Percentiles rank a stretch among this genome's conserved stretches.
phyloP scores from a whole-genome alignment of 2,329 filamentous ascomycete genomes.

The Blastomyces percursus region DNA sequence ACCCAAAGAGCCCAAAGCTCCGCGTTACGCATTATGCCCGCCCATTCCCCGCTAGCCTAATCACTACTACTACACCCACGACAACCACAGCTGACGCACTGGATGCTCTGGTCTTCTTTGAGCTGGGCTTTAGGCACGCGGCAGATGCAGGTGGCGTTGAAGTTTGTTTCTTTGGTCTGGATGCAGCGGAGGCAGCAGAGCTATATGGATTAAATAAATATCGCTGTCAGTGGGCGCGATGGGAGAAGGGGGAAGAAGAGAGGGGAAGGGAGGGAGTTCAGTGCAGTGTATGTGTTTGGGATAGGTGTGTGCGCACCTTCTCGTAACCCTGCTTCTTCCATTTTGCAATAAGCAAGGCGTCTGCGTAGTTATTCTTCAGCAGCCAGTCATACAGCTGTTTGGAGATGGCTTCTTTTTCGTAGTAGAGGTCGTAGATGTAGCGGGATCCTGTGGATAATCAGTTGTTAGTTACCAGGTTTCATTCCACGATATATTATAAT shows the following conservation, averaged over 20 bases:
- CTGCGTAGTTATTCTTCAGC: slow-evolving; percentile 91
- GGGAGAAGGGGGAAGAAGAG: neutral
- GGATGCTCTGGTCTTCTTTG: slow-evolving; percentile 79
- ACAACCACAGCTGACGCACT: slow-evolving; percentile 94
- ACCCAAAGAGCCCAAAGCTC: too few relatives aligned
- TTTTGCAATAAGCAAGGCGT: slow-evolving; percentile 91
- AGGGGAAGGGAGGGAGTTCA: neutral
- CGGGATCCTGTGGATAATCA: slow-evolving; percentile 52
- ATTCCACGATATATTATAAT: neutral
- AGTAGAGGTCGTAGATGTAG: slow-evolving; percentile 97
- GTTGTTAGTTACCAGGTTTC: neutral
- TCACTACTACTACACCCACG: slow-evolving; percentile 80
- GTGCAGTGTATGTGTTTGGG: too few relatives aligned
- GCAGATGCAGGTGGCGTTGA: slow-evolving; percentile 94
- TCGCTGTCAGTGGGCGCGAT: neutral
- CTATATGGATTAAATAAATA: slow-evolving; percentile 33
- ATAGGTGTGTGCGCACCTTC: slow-evolving; percentile 52
- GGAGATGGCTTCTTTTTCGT: slow-evolving; percentile 91
- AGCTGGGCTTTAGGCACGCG: slow-evolving; percentile 81
- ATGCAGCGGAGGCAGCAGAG: slow-evolving; percentile 92
- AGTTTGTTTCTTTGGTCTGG: slow-evolving; percentile 99
- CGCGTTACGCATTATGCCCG: neutral
- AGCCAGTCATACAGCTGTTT: slow-evolving; percentile 91
- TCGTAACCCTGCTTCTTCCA: slow-evolving; percentile 99
- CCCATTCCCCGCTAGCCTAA: slow-evolving; percentile 29